Conservation (phyloP, 352 stramenopile genomes). For the Phytophthora ramorum region DNA sequence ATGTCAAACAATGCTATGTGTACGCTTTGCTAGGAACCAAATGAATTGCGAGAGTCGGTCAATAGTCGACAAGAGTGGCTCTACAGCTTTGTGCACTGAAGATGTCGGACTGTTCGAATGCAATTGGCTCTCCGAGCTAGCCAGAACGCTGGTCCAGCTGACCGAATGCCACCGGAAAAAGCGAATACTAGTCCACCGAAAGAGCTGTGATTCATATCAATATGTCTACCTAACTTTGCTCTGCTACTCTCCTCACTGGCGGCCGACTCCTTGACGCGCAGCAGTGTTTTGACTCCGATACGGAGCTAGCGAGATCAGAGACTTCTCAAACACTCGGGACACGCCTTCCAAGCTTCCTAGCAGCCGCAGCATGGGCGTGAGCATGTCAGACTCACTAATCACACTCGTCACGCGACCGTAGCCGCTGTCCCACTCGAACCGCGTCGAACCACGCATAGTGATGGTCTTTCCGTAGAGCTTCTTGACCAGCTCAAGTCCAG, state of each 20-base stretch:
- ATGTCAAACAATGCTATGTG: not conserved
- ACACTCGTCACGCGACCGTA: not conserved
- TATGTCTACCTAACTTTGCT: not conserved
- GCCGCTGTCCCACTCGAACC: constrained; percentile 3
- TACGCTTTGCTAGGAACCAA: not conserved
- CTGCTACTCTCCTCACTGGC: not conserved
- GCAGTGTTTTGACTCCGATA: not conserved
- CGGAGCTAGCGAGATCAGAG: constrained; percentile 4
- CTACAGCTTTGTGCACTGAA: no score
- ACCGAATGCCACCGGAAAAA: no score
- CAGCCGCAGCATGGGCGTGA: constrained; percentile 1
- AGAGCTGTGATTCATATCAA: not conserved
- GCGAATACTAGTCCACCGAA: no score
- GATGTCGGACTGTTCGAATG: no score
- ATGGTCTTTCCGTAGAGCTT: constrained; percentile 7
- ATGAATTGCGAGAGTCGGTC: no score
- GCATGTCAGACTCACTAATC: constrained; percentile 3
- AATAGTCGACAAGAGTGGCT: no score
- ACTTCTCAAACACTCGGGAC: not conserved
- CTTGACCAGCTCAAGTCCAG: not conserved
- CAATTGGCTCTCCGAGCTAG: no score
- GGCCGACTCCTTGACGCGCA: not conserved
- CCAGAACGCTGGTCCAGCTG: no score
- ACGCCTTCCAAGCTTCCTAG: constrained; percentile 7
- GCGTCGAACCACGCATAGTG: not conserved